Percentiles rank a stretch among this genome's conserved stretches.
phyloP scores from a whole-genome alignment of 805 yeast species.

The Clavispora carvajalis region DNA sequence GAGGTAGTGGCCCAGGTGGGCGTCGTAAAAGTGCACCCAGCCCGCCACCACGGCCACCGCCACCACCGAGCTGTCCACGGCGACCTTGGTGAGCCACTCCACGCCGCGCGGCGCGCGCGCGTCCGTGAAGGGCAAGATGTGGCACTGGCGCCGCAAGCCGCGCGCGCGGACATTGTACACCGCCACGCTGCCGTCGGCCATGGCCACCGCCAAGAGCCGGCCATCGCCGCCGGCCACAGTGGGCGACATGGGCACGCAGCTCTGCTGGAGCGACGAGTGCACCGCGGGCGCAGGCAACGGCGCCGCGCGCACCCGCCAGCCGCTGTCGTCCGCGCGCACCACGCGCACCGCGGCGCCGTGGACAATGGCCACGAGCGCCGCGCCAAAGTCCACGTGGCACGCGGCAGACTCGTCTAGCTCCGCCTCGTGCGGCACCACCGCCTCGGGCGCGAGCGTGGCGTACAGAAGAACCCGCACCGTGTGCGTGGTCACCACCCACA shows the following conservation, averaged over 20 bases:
- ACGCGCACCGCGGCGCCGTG: constrained; percentile 18
- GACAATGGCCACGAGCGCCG: constrained; percentile 22
- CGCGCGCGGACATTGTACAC: constrained; percentile 38
- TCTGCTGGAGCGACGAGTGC: neutral
- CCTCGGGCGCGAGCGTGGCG: neutral
- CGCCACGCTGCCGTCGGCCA: constrained; percentile 37
- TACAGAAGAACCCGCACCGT: neutral
- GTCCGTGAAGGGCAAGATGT: constrained; percentile 14
- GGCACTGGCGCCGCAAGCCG: constrained; percentile 7
- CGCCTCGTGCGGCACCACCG: constrained; percentile 13
- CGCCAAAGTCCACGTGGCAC: constrained; percentile 31
- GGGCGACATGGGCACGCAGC: neutral
- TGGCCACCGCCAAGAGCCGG: constrained; percentile 30
- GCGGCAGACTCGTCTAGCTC: constrained; percentile 7
- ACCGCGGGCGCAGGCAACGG: constrained; percentile 6
- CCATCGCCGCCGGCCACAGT: constrained; percentile 38
- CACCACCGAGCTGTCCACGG: constrained; percentile 29
- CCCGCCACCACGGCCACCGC: constrained; percentile 17
- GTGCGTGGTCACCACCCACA: neutral
- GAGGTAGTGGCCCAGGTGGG: constrained; percentile 15
- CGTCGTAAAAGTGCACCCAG: constrained; percentile 16
- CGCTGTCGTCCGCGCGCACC: constrained; percentile 13
- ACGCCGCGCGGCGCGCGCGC: constrained; percentile 16
- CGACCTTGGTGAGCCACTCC: constrained; percentile 25
- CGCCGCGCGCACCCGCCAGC: constrained; percentile 2